A percentile compares a stretch with the other conserved stretches of the same genome.
Evolutionary conservation across 176 grass and related monocot genomes (phyloP).

Genomic region (Hordeum vulgare): DNA sequence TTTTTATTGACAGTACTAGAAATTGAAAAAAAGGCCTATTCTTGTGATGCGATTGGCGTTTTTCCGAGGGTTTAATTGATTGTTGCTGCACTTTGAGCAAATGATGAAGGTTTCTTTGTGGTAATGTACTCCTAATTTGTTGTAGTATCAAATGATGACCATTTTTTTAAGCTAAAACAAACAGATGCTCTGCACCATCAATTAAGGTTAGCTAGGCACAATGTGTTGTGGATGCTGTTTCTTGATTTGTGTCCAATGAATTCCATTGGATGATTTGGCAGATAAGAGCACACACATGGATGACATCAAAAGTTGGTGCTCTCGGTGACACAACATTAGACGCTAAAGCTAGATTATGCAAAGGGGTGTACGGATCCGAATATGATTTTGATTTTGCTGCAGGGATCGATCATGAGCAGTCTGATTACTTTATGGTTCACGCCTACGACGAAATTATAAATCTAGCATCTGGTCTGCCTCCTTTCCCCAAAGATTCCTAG

Average conservation of each 20-base stretch:
- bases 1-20: neutral
- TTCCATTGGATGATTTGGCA: neutral
- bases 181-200: neutral
- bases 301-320: neutral
- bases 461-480: constrained; percentile 15
- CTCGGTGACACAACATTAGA: neutral
- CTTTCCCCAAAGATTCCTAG: constrained; percentile 41
- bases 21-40: neutral
- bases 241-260: neutral
- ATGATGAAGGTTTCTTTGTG: too few relatives aligned
- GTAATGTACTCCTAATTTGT: neutral
- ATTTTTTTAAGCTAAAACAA: neutral
- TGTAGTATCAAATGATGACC: neutral
- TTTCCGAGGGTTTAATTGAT: neutral
- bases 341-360: neutral
- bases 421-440: constrained; percentile 23
- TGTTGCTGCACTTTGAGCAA: neutral
- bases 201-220: neutral
- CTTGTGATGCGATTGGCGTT: neutral
- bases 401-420: constrained; percentile 3
- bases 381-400: constrained; percentile 23
- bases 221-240: neutral
- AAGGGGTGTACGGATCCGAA: constrained; percentile 16
- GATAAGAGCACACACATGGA: neutral
- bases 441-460: constrained; percentile 13